Evolutionary conservation across 1,284 basidiomycete genomes (phyloP).

Genomic region (Cryptococcus maquisensis): DNA sequence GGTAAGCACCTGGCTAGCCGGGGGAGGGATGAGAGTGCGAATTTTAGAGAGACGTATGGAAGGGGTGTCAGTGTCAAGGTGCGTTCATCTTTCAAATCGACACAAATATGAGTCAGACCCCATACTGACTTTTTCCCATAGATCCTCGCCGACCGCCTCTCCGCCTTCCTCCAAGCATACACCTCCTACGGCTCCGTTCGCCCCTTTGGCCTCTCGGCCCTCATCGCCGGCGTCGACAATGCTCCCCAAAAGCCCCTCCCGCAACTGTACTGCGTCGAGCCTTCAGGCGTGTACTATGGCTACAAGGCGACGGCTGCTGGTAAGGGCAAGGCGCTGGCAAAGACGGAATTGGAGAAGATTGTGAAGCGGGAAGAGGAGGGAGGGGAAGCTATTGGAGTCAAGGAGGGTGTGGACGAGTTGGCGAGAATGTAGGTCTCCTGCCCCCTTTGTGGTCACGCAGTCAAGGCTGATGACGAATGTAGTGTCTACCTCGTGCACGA

Average conservation of each 20-base stretch:
- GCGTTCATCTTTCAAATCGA: conserved; percentile 19
- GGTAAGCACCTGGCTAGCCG: conserved; percentile 83
- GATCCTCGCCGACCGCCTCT: conserved; percentile 77
- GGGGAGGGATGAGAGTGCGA: conserved; percentile 78
- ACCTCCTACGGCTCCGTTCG: conserved; percentile 97
- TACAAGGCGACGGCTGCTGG: conserved; percentile 92
- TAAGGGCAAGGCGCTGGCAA: conserved; percentile 93
- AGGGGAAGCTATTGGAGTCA: conserved; percentile 51
- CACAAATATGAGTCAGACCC: too few relatives aligned
- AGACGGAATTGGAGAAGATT: conserved; percentile 97
- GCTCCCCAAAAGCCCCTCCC: conserved; percentile 64
- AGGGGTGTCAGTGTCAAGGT: conserved; percentile 78
- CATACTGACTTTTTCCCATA: conserved; percentile 41
- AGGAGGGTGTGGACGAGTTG: conserved; percentile 87
- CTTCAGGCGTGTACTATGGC: conserved; percentile 89
- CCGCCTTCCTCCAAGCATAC: conserved; percentile 88
- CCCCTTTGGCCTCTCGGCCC: conserved; percentile 91
- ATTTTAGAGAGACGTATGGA: conserved; percentile 71
- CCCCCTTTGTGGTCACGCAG: not conserved
- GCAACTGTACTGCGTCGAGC: conserved; percentile 85
- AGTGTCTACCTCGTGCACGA: conserved; percentile 98
- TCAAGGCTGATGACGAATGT: not conserved
- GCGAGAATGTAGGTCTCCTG: conserved; percentile 76
- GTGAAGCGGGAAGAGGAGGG: conserved; percentile 27
- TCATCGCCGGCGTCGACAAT: conserved; percentile 78